These are phyloP conservation scores for Vigna radiata DNA, from an alignment of 306 rosid genomes.

Conservation along the genomic window DNA sequence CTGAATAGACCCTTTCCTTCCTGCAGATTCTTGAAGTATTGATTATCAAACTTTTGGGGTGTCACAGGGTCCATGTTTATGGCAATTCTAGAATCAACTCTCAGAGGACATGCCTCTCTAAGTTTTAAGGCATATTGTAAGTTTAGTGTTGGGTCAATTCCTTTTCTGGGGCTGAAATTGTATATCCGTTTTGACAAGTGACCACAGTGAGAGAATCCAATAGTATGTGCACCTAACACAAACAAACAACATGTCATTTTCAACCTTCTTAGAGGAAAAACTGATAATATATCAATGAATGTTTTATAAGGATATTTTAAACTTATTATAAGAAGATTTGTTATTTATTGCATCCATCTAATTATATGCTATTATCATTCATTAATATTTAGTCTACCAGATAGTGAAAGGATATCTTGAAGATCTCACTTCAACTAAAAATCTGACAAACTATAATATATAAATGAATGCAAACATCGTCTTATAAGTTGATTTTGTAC, in stretches of 20 bases:
- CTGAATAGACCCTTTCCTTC: constrained; percentile 70
- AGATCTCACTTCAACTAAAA: too few species aligned
- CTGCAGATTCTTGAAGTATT: constrained; percentile 77
- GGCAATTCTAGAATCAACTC: constrained; percentile 63
- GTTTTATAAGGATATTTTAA: too few species aligned
- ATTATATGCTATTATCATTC: accelerated
- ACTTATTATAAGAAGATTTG: neutral
- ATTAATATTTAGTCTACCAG: too few species aligned
- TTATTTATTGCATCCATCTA: too few species aligned
- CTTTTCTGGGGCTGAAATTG: constrained; percentile 55
- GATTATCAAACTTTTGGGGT: constrained; percentile 63
- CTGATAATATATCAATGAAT: neutral
- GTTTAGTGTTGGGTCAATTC: constrained; percentile 67
- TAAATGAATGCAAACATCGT: too few species aligned
- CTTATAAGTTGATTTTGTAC: too few species aligned
- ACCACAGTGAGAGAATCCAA: constrained; percentile 77
- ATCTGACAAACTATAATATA: too few species aligned
- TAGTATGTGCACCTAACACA: constrained; percentile 72
- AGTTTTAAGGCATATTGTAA: constrained; percentile 59
- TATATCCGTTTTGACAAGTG: constrained; percentile 57
- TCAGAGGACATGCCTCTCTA: constrained; percentile 54
- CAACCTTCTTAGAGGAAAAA: neutral
- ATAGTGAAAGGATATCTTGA: too few species aligned
- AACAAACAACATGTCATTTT: neutral
- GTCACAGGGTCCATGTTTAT: constrained; percentile 70